phyloP scores from a whole-genome alignment of 2,329 filamentous ascomycete genomes.

The Nemania serpens region DNA sequence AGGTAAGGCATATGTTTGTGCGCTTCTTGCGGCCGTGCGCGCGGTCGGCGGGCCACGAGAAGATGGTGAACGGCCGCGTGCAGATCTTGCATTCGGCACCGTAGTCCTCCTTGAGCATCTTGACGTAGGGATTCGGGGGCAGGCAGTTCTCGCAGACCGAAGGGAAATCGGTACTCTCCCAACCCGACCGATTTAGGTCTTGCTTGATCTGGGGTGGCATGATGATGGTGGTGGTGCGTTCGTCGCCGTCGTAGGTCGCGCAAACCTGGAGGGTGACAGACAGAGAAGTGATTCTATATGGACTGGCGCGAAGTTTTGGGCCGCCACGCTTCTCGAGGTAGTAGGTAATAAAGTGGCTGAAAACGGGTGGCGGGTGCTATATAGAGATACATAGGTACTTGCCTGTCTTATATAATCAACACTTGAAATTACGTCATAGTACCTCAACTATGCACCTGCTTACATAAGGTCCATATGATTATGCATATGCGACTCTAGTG shows the following conservation, averaged over 20 bases:
- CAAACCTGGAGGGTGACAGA: background rate
- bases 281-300: background rate
- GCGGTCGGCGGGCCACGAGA: constrained; percentile 91
- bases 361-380: no score
- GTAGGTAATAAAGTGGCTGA: no score
- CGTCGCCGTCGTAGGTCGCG: constrained; percentile 15
- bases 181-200: constrained; percentile 91
- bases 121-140: constrained; percentile 95
- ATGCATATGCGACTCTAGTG: background rate
- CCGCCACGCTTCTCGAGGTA: no score
- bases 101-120: constrained; percentile 98
- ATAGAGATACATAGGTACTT: no score
- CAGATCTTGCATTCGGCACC: constrained; percentile 88
- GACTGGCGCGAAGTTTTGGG: no score
- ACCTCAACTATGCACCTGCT: no score
- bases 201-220: constrained; percentile 96
- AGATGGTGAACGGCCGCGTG: constrained; percentile 93
- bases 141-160: constrained; percentile 92
- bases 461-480: no score
- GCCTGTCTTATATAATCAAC: no score
- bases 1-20: constrained; percentile 95
- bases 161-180: constrained; percentile 91
- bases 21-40: constrained; percentile 86
- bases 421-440: no score
- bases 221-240: constrained; percentile 13